Evolutionary conservation across 1,139 yeast species (phyloP).

Genomic region (Nakaseomyces uthaithaninus): DNA sequence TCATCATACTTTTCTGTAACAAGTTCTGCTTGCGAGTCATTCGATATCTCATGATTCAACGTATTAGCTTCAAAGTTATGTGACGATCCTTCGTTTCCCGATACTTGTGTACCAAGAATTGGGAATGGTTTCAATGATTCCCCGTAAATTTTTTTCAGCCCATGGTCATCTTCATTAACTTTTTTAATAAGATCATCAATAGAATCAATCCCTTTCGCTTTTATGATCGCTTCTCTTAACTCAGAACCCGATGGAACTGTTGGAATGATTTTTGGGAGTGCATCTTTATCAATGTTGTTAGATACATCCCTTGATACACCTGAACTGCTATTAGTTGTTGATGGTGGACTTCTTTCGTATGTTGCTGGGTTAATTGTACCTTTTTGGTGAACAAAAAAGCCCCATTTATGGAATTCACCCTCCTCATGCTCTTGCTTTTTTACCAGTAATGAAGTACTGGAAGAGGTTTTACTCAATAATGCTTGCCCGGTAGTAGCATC

Average conservation of each 20-base stretch:
- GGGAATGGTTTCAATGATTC: conserved; percentile 14
- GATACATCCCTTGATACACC: conserved; percentile 3
- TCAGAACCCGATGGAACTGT: conserved; percentile 67
- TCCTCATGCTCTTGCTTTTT: conserved; percentile 81
- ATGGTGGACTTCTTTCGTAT: conserved; percentile 15
- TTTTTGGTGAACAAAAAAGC: conserved; percentile 56
- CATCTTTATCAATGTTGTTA: neutral
- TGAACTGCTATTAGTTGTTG: neutral
- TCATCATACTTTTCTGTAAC: conserved; percentile 67
- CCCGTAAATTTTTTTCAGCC: conserved; percentile 49
- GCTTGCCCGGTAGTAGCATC: conserved; percentile 69
- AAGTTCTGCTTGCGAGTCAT: conserved; percentile 16
- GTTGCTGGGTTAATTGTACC: conserved; percentile 33
- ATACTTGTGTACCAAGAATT: conserved; percentile 1
- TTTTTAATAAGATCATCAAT: conserved; percentile 63
- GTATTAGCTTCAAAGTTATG: neutral
- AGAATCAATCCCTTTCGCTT: conserved; percentile 69
- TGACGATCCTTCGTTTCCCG: conserved; percentile 5
- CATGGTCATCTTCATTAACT: conserved; percentile 46
- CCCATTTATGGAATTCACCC: conserved; percentile 84
- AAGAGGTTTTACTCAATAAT: conserved; percentile 52
- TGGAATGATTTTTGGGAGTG: conserved; percentile 17
- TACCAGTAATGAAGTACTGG: conserved; percentile 60
- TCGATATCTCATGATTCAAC: conserved; percentile 5
- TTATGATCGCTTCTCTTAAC: conserved; percentile 65